Percentiles rank a stretch among this genome's conserved stretches.
These are phyloP conservation scores for Rheum nobile DNA, from an alignment of 148 eudicot genomes.

Conservation along the genomic window DNA sequence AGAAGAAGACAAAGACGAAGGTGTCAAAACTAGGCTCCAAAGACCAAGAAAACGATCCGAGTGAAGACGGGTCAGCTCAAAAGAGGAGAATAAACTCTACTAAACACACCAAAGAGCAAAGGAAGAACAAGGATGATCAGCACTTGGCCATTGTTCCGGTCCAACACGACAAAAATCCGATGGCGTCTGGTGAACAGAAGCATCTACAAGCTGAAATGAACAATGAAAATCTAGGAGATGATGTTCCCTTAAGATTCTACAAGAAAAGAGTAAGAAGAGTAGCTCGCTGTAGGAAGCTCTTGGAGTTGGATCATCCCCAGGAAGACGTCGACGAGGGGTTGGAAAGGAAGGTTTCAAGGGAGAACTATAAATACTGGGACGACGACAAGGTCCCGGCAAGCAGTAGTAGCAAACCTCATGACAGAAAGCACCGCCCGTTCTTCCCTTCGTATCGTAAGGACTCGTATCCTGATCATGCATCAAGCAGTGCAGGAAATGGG, in stretches of 20 bases:
- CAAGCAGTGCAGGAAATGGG: background rate
- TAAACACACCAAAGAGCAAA: background rate
- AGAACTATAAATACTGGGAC: conserved; percentile 14
- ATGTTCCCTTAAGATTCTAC: conserved; percentile 27
- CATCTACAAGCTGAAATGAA: conserved; percentile 32
- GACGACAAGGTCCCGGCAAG: background rate
- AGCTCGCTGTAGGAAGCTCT: conserved; percentile 16
- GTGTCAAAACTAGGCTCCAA: background rate
- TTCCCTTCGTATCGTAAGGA: conserved; percentile 17
- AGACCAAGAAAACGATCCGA: background rate
- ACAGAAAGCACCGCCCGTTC: conserved; percentile 16
- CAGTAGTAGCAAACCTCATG: conserved; percentile 11
- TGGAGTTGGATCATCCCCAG: conserved; percentile 21
- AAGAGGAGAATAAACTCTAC: conserved; percentile 7
- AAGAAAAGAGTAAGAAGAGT: conserved; percentile 8
- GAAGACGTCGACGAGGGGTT: conserved; percentile 22
- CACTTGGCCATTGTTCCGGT: conserved; percentile 41
- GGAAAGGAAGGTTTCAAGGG: conserved; percentile 5
- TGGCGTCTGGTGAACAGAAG: conserved; percentile 19
- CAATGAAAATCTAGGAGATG: conserved; percentile 23
- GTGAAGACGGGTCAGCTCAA: background rate
- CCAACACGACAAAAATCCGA: conserved; percentile 15
- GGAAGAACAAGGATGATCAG: conserved; percentile 12
- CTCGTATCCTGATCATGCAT: conserved; percentile 31
- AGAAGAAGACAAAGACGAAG: background rate